These are phyloP conservation scores for Chrysosporium queenslandicum DNA, from an alignment of 2,329 filamentous ascomycete genomes.

Conservation along the genomic window DNA sequence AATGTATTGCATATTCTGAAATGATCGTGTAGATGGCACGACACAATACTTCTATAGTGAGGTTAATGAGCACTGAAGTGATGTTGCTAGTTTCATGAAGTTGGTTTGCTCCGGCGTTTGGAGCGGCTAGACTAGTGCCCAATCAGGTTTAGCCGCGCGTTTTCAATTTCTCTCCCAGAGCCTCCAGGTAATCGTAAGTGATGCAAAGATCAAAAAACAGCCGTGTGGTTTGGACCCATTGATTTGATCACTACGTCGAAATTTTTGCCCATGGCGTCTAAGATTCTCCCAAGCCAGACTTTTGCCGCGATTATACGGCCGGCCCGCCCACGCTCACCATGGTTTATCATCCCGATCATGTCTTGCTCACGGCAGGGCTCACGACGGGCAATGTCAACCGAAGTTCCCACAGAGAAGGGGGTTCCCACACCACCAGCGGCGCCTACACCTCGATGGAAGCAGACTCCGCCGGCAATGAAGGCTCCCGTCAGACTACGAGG, in stretches of 20 bases:
- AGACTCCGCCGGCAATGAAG: conserved; percentile 60
- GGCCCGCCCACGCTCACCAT: conserved; percentile 21
- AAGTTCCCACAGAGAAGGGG: conserved; percentile 18
- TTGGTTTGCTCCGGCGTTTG: neutral
- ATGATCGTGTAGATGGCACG: no score
- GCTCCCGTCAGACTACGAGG: conserved; percentile 47
- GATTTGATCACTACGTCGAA: no score
- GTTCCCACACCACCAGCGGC: conserved; percentile 23
- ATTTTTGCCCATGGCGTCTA: conserved; percentile 14
- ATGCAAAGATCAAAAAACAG: neutral
- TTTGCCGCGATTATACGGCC: conserved; percentile 17
- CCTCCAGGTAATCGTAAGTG: neutral
- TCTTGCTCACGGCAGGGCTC: conserved; percentile 21
- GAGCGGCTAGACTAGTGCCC: neutral
- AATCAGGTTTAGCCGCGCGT: neutral
- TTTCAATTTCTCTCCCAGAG: neutral
- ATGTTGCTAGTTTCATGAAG: neutral
- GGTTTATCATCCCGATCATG: conserved; percentile 16
- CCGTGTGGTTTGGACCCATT: neutral
- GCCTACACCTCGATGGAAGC: conserved; percentile 55
- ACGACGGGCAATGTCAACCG: conserved; percentile 24
- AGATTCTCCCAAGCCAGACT: conserved; percentile 13
- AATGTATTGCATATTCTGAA: no score
- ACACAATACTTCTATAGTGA: no score
- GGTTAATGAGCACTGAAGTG: no score